Conservation (phyloP, 768 basidiomycete species). For the Termitomyces bulborhizus region DNA sequence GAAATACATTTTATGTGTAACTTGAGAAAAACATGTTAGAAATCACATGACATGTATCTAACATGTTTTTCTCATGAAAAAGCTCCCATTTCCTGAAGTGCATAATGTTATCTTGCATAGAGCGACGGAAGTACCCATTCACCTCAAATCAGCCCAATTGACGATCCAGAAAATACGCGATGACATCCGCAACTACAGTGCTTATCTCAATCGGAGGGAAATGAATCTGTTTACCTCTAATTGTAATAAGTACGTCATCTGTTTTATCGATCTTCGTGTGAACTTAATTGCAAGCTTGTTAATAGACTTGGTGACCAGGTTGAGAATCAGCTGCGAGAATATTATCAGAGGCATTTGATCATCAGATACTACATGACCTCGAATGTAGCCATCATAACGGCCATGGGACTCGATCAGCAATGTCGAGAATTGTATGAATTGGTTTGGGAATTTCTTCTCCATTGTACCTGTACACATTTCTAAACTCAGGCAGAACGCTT, state of each 20-base stretch:
- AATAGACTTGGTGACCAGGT: not conserved
- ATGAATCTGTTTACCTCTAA: not conserved
- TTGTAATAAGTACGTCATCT: not conserved
- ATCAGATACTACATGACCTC: not conserved
- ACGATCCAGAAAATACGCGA: not conserved
- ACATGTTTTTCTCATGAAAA: too few relatives aligned
- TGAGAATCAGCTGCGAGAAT: not conserved
- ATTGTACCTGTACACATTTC: not conserved
- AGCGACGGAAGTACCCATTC: not conserved
- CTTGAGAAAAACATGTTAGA: too few relatives aligned
- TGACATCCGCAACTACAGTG: not conserved
- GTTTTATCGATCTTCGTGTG: not conserved
- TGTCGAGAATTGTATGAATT: not conserved
- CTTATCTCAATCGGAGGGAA: not conserved
- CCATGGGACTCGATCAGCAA: not conserved
- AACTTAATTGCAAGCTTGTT: not conserved
- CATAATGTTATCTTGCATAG: too few relatives aligned
- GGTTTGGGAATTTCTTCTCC: not conserved
- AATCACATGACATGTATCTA: too few relatives aligned
- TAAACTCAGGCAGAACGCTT: not conserved
- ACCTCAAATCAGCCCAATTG: not conserved
- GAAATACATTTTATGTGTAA: too few relatives aligned
- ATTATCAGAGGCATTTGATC: not conserved
- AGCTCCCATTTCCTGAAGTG: too few relatives aligned
- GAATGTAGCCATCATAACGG: not conserved